Evolutionary conservation across 768 basidiomycete species (phyloP), one percentile per base, ranked within the genome.

Genomic region (Ramaria sp.): DNA sequence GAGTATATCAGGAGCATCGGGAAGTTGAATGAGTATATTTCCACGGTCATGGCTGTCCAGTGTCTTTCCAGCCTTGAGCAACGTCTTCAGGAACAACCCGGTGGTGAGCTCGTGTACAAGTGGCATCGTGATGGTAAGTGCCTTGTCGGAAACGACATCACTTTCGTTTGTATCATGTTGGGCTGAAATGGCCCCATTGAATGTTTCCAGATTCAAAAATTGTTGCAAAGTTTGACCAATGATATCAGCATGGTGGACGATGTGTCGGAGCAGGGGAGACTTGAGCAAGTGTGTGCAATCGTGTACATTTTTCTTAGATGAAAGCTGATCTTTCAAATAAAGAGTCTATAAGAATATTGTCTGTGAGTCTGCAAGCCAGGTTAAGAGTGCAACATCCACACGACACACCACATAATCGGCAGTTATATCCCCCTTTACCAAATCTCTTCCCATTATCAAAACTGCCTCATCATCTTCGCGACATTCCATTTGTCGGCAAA

Each of bases 401-500:
- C 51, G 19, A 73, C 75, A 47, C 67, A 83, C 83, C 20, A 75
- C 69, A 37, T 74, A 74, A 22, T 75, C 75, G 12, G 71, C 67
- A 43, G 74, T 66, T 22, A 82, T 54, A 59, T 81, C 80, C 1
- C 67, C 63, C 63, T 68, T 63, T 3, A 63, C 68, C 31, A 84
- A 65, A 19, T 65, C 64, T 24, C 76, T 72, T 10, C 78, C 78
- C 22, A 82, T 63, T 51, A 81, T 69, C 12, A 73, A 66, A 15
- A 69, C 43, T 7, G 64, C 56, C 17, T 72, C 59, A 4, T 70
- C 68, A 22, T 73, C 70, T 3, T 37, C 30, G 1, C 11, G 17
- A 13, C 42, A n/a, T 7, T 31, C 45, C n/a, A 57, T n/a, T 27
- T 50, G 37, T 10, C 24, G 27, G 17, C 46, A 47, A 39, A 57